phyloP scores from a whole-genome alignment of 2,329 filamentous ascomycete species.

The Penicillium janthinellum region DNA sequence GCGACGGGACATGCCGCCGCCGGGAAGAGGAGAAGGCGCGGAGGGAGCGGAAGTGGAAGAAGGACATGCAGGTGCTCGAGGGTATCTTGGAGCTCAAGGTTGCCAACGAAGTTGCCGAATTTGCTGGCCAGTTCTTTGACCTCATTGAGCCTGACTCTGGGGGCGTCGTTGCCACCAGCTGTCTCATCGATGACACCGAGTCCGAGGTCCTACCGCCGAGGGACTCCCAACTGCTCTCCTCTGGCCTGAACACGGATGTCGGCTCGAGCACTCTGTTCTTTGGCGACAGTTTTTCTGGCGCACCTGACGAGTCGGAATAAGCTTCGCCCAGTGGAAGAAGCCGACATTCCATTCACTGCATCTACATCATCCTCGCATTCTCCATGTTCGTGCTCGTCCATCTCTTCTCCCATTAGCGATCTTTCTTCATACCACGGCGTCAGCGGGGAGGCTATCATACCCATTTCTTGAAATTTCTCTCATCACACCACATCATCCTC shows the following conservation, averaged over 20 bases:
- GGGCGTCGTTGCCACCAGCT: background rate
- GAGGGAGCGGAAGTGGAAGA: slow-evolving; percentile 44
- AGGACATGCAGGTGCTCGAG: slow-evolving; percentile 44
- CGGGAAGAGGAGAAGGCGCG: slow-evolving; percentile 42
- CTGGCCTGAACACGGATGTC: background rate
- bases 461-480: background rate
- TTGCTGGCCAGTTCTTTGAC: slow-evolving; percentile 45
- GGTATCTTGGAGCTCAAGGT: slow-evolving; percentile 44
- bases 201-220: background rate
- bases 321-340: background rate
- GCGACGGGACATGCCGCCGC: slow-evolving; percentile 44
- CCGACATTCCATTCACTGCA: background rate
- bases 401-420: slow-evolving; percentile 17
- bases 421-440: slow-evolving; percentile 17
- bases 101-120: slow-evolving; percentile 47
- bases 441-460: background rate
- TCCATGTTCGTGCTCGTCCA: slow-evolving; percentile 1
- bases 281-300: slow-evolving; percentile 11
- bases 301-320: slow-evolving; percentile 21
- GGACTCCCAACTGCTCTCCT: background rate
- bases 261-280: slow-evolving; percentile 11
- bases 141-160: slow-evolving; percentile 25
- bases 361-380: background rate
- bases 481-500: background rate
- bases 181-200: slow-evolving; percentile 11